Percentiles rank a stretch among this genome's conserved stretches.
Conservation (phyloP, 1,139 yeast genomes). For the Pichiaceae sp. region DNA sequence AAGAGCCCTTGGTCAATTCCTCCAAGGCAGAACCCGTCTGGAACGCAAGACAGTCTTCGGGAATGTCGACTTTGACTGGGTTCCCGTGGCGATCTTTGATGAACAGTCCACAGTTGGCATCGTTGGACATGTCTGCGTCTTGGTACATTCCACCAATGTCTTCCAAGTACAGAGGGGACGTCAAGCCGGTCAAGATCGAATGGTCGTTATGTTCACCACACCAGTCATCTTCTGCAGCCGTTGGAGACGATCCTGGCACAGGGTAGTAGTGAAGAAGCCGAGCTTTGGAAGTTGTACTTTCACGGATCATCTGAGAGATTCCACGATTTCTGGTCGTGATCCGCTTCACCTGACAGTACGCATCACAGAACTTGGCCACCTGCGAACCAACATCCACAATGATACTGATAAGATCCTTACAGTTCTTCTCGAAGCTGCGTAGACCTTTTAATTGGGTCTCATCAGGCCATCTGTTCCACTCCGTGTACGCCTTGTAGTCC, state of each 20-base stretch:
- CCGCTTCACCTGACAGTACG: constrained; percentile 25
- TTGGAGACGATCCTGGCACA: constrained; percentile 4
- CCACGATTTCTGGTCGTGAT: constrained; percentile 26
- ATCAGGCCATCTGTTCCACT: constrained; percentile 48
- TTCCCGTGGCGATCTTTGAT: constrained; percentile 40
- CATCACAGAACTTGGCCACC: constrained; percentile 50
- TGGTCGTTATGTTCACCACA: constrained; percentile 64
- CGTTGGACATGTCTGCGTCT: constrained; percentile 30
- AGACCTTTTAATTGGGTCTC: constrained; percentile 16
- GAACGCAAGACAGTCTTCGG: constrained; percentile 49
- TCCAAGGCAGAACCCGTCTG: constrained; percentile 60
- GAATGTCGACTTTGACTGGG: constrained; percentile 45
- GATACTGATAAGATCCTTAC: constrained; percentile 33
- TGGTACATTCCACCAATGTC: constrained; percentile 24
- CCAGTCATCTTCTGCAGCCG: constrained; percentile 31
- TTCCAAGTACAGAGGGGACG: constrained; percentile 47
- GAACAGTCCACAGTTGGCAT: constrained; percentile 43
- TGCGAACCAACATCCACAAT: constrained; percentile 42
- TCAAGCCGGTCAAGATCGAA: constrained; percentile 53
- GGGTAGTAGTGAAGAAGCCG: constrained; percentile 50
- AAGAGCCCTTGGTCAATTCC: constrained; percentile 39
- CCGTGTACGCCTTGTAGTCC: constrained; percentile 36
- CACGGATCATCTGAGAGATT: constrained; percentile 36
- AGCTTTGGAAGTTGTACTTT: constrained; percentile 53
- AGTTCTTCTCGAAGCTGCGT: constrained; percentile 27